Evolutionary conservation across 352 stramenopile species (phyloP).

Genomic region (Phytophthora cryptogea): DNA sequence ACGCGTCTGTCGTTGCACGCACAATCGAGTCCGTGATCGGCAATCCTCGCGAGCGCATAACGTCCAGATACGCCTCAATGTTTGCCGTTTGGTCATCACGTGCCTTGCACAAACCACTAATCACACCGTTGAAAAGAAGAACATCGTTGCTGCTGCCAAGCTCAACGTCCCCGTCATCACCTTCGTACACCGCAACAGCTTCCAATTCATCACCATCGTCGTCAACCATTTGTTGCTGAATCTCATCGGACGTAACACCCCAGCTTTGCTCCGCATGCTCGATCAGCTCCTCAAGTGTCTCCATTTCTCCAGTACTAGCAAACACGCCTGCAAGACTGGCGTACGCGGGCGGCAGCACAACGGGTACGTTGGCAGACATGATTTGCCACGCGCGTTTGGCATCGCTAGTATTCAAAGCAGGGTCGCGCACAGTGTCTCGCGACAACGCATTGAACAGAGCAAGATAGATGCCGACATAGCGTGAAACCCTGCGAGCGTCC

Average conservation of each 20-base stretch:
- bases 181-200: slow-evolving; percentile 28
- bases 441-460: slow-evolving; percentile 85
- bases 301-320: slow-evolving; percentile 71
- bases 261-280: slow-evolving; percentile 54
- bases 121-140: slow-evolving; percentile 79
- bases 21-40: slow-evolving; percentile 79
- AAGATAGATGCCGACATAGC: slow-evolving; percentile 66
- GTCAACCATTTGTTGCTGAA: slow-evolving; percentile 35
- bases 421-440: slow-evolving; percentile 62
- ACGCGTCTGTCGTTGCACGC: slow-evolving; percentile 72
- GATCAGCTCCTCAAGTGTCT: slow-evolving; percentile 69
- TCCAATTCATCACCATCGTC: slow-evolving; percentile 37
- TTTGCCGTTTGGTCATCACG: slow-evolving; percentile 68
- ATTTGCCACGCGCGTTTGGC: slow-evolving; percentile 78
- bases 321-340: slow-evolving; percentile 84
- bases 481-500: slow-evolving; percentile 33
- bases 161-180: slow-evolving; percentile 34
- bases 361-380: slow-evolving; percentile 67
- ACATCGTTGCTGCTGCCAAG: slow-evolving; percentile 35
- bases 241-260: slow-evolving; percentile 26
- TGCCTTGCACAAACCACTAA: slow-evolving; percentile 81
- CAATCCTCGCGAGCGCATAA: slow-evolving; percentile 54
- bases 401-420: slow-evolving; percentile 68
- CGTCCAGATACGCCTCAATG: slow-evolving; percentile 62
- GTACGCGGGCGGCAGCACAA: slow-evolving; percentile 74